These are phyloP conservation scores for Lagenaria siceraria DNA, from an alignment of 306 rosid species.

Conservation along the genomic window DNA sequence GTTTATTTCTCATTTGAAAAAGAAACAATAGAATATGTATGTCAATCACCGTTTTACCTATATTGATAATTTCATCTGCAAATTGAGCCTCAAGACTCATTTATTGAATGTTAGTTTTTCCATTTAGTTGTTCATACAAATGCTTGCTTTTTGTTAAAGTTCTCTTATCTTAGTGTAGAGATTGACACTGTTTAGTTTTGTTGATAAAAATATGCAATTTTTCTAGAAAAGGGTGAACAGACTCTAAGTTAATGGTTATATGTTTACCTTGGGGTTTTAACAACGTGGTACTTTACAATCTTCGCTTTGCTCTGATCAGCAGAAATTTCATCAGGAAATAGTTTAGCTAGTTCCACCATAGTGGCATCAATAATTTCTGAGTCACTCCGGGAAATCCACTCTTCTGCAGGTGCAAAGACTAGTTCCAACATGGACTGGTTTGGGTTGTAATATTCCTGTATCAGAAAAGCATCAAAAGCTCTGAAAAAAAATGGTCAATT, in stretches of 20 bases:
- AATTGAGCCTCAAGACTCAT: not conserved
- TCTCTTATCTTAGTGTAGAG: not conserved
- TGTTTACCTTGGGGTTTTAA: constrained; percentile 89
- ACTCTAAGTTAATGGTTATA: constrained; percentile 4
- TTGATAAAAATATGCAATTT: not conserved
- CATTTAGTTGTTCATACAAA: not conserved
- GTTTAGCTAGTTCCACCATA: constrained; percentile 87
- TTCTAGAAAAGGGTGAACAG: not conserved
- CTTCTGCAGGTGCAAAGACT: constrained; percentile 98
- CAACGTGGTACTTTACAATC: constrained; percentile 80
- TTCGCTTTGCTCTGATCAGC: constrained; percentile 93
- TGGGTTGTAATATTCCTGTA: constrained; percentile 86
- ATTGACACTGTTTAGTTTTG: not conserved
- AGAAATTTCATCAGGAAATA: constrained; percentile 88
- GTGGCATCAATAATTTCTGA: constrained; percentile 85
- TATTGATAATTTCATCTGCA: not conserved
- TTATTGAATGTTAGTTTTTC: not conserved
- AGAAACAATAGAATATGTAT: not conserved
- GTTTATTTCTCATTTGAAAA: too few relatives aligned
- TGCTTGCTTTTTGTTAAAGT: not conserved
- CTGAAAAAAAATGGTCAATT: not conserved
- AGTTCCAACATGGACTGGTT: constrained; percentile 90
- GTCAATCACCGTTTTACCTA: not conserved
- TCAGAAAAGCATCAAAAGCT: not conserved
- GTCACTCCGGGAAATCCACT: constrained; percentile 80